Conservation (phyloP, 116 monocot species). For the Papilionanthe hybrid region DNA sequence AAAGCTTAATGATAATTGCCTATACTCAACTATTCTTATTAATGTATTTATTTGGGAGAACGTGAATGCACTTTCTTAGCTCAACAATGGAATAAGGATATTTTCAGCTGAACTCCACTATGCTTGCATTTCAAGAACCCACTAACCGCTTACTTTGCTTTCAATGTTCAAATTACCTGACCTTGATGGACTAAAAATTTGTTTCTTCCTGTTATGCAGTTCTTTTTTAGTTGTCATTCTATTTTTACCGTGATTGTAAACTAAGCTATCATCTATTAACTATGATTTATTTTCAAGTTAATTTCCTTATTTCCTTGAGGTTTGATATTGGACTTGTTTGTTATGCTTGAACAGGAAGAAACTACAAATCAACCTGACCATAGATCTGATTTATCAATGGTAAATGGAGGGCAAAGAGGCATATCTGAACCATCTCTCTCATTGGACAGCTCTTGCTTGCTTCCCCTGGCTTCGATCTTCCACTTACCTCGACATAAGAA, state of each 20-base stretch:
- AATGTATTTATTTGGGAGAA: not conserved
- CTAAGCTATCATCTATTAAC: not conserved
- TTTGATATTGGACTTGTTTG: constrained; percentile 1
- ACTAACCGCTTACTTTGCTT: not conserved
- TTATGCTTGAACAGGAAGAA: constrained; percentile 21
- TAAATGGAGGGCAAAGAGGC: not conserved
- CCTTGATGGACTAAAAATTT: not conserved
- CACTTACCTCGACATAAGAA: constrained; percentile 24
- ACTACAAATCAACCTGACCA: constrained; percentile 2
- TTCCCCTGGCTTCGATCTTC: constrained; percentile 44
- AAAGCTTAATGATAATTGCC: not conserved
- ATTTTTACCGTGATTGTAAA: not conserved
- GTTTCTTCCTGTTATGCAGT: not conserved
- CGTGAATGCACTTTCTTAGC: not conserved
- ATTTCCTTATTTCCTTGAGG: not conserved
- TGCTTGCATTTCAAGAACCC: no score
- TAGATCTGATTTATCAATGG: constrained; percentile 3
- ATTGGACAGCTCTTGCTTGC: constrained; percentile 26
- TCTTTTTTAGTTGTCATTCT: not conserved
- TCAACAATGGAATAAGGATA: no score
- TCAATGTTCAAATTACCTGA: not conserved
- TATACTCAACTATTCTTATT: not conserved
- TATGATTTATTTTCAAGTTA: constrained; percentile 1
- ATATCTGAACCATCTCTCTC: constrained; percentile 9
- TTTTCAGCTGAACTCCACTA: no score